Evolutionary conservation across 1,284 basidiomycete genomes (phyloP), one percentile per base, ranked within the genome.

Genomic region (Apiotrichum brassicae): DNA sequence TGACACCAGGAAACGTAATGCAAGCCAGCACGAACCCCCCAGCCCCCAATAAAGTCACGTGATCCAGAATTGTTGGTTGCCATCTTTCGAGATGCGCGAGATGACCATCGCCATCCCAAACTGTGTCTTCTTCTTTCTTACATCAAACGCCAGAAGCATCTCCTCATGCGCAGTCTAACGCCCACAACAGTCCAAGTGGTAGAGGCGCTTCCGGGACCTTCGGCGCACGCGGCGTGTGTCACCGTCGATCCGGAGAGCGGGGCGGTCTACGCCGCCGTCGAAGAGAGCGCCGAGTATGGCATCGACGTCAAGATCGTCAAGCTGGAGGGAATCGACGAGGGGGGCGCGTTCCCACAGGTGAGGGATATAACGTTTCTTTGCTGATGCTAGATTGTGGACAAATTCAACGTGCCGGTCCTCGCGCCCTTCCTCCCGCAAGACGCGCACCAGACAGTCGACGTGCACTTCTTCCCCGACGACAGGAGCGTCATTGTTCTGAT

Each of bases 381-480:
- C 44, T 56, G 14, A 48, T 43, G 4, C 1, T 7, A 66, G 65
- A 44, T 58, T 16, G 47, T 70, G 3, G 56, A 58, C 16, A 44
- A 20, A 16, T 65, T 71, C 54, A 47, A 57, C 11, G 59, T 63
- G 0, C 65, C 62, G 7, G 64, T 59, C 4, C 37, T 57, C 4
- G 65, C 66, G 14, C 64, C 66, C 8, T 69, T 68, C 53, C 52
- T 64, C 28, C 63, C 64, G 6, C 51, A 51, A 8, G 49, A 60
- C 61, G 36, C 52, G 52, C 72, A 48, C 24, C 78, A 85, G 63
- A 76, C 85, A 13, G 70, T 85, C 18, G 79, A 79, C 28, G 73
- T 90, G 50, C 78, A 77, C 46, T 79, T 85, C 46, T 74, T 89
- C 19, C 75, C 82, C 12, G 88, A 91, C 56, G 78, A 78, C 33